A percentile compares a stretch with the other conserved stretches of the same genome.
Conservation (phyloP, 495 filamentous ascomycete genomes). For the Friedmanniomyces simplex region DNA sequence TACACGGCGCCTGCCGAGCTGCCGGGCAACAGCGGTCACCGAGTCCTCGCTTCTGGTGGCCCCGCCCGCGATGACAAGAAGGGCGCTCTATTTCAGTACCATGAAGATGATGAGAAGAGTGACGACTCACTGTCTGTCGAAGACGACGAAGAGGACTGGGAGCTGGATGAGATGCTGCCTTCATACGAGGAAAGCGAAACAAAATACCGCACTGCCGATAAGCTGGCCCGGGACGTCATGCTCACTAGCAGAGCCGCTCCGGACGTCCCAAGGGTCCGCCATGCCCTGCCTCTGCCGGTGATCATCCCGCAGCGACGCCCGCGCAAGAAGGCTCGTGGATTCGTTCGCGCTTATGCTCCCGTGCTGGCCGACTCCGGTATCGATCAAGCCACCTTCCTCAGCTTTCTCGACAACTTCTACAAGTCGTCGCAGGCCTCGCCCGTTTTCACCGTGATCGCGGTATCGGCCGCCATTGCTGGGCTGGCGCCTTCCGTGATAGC, state of each 20-base stretch:
- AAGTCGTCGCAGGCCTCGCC: conserved; percentile 29
- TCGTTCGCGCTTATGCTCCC: conserved; percentile 44
- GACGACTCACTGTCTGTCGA: conserved; percentile 19
- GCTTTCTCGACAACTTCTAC: conserved; percentile 44
- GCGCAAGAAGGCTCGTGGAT: conserved; percentile 34
- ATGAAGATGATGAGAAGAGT: conserved; percentile 7
- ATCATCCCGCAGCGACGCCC: conserved; percentile 43
- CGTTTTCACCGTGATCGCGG: conserved; percentile 16
- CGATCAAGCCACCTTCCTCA: conserved; percentile 41
- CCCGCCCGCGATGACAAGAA: conserved; percentile 19
- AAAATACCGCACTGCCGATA: conserved; percentile 1
- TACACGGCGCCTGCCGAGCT: not conserved
- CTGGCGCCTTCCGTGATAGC: conserved; percentile 35
- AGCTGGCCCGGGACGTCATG: conserved; percentile 23
- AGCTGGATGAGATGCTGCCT: conserved; percentile 39
- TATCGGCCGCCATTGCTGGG: conserved; percentile 17
- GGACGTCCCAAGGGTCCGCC: not conserved
- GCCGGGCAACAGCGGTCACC: not conserved
- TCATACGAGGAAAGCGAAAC: conserved; percentile 2
- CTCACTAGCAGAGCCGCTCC: conserved; percentile 14
- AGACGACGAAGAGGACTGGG: conserved; percentile 40
- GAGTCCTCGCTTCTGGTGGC: conserved; percentile 10
- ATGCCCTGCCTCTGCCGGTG: conserved; percentile 34
- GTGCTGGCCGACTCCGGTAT: conserved; percentile 41
- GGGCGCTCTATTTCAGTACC: not conserved